Conservation (phyloP, 1,284 basidiomycete species). For the Naganishia sp. region DNA sequence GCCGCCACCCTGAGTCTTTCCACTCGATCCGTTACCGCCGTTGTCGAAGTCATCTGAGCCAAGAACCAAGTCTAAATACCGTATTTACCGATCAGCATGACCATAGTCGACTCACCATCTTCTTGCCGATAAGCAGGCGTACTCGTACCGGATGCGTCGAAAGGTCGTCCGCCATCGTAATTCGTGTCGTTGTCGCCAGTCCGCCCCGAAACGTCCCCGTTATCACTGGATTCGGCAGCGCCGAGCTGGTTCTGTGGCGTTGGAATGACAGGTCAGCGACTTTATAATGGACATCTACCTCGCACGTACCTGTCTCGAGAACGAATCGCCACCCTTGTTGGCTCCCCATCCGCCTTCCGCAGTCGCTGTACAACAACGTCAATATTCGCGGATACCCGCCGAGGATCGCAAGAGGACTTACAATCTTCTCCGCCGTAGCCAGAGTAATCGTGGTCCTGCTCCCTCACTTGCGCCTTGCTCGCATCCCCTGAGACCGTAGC, state of each 20-base stretch:
- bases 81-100: neutral
- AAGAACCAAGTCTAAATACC: neutral
- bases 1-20: slow-evolving; percentile 18
- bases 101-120: slow-evolving; percentile 16
- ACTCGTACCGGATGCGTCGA: slow-evolving; percentile 24
- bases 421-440: slow-evolving; percentile 31
- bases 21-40: neutral
- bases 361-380: slow-evolving; percentile 8
- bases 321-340: slow-evolving; percentile 28
- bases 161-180: slow-evolving; percentile 13
- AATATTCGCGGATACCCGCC: neutral
- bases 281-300: neutral
- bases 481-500: slow-evolving; percentile 3
- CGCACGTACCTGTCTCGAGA: slow-evolving; percentile 22
- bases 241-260: slow-evolving; percentile 26
- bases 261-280: neutral
- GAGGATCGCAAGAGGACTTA: neutral
- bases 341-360: slow-evolving; percentile 30
- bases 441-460: slow-evolving; percentile 21
- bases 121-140: slow-evolving; percentile 28
- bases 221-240: neutral
- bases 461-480: slow-evolving; percentile 8
- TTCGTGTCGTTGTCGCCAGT: slow-evolving; percentile 15
- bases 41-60: slow-evolving; percentile 6
- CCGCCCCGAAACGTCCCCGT: slow-evolving; percentile 2